Conservation (phyloP, 192 early-diverging fungal genomes). For the Allomyces arbusculus region DNA sequence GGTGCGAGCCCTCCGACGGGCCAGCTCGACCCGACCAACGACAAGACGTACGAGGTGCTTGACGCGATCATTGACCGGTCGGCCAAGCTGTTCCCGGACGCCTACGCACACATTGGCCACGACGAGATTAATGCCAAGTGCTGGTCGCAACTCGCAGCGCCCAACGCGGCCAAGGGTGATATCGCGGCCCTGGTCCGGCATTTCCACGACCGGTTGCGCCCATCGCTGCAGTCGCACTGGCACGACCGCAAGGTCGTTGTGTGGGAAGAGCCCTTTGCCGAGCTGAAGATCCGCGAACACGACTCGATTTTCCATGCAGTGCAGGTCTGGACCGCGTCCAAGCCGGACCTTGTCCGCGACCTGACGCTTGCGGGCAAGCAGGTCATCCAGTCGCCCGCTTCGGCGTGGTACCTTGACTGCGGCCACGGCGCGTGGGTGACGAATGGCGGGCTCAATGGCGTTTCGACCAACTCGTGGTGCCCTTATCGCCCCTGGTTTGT, state of each 20-base stretch:
- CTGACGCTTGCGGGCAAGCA: not conserved
- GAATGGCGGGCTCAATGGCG: constrained; percentile 13
- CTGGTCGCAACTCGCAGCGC: constrained; percentile 12
- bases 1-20: constrained; percentile 53
- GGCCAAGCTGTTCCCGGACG: constrained; percentile 42
- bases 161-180: not conserved
- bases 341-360: not conserved
- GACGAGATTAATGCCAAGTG: constrained; percentile 59
- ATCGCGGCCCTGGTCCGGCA: constrained; percentile 2
- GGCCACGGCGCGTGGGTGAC: not conserved
- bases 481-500: constrained; percentile 58
- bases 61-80: constrained; percentile 44
- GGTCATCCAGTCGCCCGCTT: not conserved
- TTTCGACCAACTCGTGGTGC: constrained; percentile 42
- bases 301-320: constrained; percentile 7
- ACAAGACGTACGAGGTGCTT: constrained; percentile 38
- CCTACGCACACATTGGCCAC: constrained; percentile 49
- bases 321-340: not conserved
- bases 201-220: not conserved
- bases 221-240: constrained; percentile 35
- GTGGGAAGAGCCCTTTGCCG: constrained; percentile 2
- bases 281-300: not conserved
- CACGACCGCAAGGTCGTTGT: constrained; percentile 28
- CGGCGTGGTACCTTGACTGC: constrained; percentile 1
- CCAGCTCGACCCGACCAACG: constrained; percentile 30